Evolutionary conservation across 1,284 basidiomycete genomes (phyloP), one percentile per base, ranked within the genome.

Genomic region (Pisolithus thermaeus): DNA sequence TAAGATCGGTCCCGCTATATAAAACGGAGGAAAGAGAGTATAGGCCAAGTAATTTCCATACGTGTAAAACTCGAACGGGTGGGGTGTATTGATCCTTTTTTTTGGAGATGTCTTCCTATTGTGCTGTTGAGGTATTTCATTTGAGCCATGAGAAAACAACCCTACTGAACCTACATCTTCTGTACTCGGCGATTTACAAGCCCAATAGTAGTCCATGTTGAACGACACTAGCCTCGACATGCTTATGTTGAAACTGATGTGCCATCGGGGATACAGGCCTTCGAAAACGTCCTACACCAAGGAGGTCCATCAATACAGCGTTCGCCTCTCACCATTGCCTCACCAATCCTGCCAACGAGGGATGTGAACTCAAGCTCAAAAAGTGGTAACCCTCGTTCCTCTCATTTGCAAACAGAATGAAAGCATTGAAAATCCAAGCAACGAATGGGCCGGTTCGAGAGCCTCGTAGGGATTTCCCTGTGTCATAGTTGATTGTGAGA

Each of bases 1-100:
- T 69, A 98, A 85, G 60, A 99, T 96, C 0, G 97, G 96, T 0
- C 97, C 96, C 1, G 92, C 96, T 50, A 99, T 90, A 67, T 97
- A 99, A 11, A 99, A 73, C 0, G 96, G 95, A 0, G 95, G 85
- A 62, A 99, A 99, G 7, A 96, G 71, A 22, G 79, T 76, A 63
- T 98, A 98, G 18, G 83, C 75, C 22, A 91, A 52, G 62, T 83
- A 91, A 59, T 83, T 80, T 20, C 59, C 38, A 52, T 82, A 78
- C 4, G 69, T 66, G 64, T 89, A 92, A 32, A 73, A 66, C 4
- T 74, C 71, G 16, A 73, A 60, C 3, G 74, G 50, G 48, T 83
- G 78, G 3, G 73, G 63, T 0, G 69, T 70, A 6, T 63, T 62
- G 4, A 73, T 69, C 41, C 92, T 80, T 56, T 85, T 76, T 57